Percentiles rank a stretch among this genome's conserved stretches.
Conservation (phyloP, 345 rosid genomes). For the Nephelium lappaceum region DNA sequence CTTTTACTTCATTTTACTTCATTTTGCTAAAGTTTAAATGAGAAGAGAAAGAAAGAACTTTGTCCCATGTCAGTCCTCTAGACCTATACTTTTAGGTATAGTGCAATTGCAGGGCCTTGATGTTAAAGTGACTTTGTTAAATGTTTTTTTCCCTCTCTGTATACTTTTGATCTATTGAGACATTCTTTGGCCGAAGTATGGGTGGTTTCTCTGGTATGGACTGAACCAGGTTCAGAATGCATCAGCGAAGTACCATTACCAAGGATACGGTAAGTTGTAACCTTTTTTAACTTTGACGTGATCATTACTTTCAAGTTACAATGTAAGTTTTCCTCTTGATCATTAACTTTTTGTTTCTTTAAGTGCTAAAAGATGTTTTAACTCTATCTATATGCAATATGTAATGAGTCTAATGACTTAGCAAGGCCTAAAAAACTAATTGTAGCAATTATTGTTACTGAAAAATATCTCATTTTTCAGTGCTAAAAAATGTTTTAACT, state of each 20-base stretch:
- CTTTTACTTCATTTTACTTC: neutral
- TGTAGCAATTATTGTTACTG: too few species aligned
- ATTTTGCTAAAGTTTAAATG: neutral
- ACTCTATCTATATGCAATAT: neutral
- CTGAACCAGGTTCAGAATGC: constrained; percentile 70
- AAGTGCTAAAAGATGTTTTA: neutral
- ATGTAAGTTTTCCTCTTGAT: neutral
- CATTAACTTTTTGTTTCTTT: neutral
- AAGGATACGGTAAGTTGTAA: constrained; percentile 77
- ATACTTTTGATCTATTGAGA: constrained; percentile 95
- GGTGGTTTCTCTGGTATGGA: constrained; percentile 93
- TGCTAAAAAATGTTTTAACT: too few species aligned
- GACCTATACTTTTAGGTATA: constrained; percentile 7
- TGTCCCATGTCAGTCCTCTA: neutral
- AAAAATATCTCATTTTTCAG: too few species aligned
- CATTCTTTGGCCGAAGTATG: constrained; percentile 92
- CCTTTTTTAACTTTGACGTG: neutral
- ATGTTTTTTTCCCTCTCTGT: constrained; percentile 26
- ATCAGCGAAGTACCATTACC: constrained; percentile 66
- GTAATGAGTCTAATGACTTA: too few species aligned
- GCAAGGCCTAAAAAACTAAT: too few species aligned
- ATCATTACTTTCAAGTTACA: neutral
- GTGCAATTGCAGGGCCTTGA: neutral
- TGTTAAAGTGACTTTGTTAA: constrained; percentile 15
- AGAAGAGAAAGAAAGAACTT: constrained; percentile 5